A percentile compares a stretch with the other conserved stretches of the same genome.
Evolutionary conservation across 2,329 filamentous ascomycete species (phyloP).

Genomic region (Teratosphaeria zuluensis): DNA sequence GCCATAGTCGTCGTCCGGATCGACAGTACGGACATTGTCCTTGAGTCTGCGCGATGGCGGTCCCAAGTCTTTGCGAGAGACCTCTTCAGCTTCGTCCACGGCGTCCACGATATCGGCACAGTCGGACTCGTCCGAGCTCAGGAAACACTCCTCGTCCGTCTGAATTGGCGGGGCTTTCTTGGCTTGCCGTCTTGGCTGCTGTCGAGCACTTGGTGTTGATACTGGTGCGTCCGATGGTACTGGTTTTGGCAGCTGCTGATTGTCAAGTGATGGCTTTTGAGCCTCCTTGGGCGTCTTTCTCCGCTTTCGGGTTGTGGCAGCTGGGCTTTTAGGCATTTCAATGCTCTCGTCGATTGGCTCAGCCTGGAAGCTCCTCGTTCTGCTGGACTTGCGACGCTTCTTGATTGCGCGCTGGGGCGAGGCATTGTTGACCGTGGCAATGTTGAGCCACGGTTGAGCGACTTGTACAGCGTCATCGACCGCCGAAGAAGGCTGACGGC

Average conservation of each 20-base stretch:
- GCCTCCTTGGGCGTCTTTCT: neutral
- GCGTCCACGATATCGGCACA: slow-evolving; percentile 8
- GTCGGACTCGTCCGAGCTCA: slow-evolving; percentile 2
- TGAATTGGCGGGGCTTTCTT: neutral
- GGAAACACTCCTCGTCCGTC: slow-evolving; percentile 9
- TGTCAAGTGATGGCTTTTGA: neutral
- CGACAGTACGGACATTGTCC: slow-evolving; percentile 21
- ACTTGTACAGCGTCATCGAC: neutral
- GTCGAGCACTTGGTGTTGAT: neutral
- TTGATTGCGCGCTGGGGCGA: neutral
- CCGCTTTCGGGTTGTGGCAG: neutral
- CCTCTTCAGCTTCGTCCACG: slow-evolving; percentile 6
- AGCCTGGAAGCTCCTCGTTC: neutral
- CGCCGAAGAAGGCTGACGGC: neutral
- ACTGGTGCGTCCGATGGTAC: neutral
- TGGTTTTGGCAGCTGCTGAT: slow-evolving; percentile 3
- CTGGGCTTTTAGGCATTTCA: neutral
- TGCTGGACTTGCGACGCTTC: neutral
- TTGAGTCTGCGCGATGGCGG: slow-evolving; percentile 15
- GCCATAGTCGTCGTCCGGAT: slow-evolving; percentile 22
- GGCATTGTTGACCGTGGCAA: neutral
- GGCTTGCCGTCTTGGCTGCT: neutral
- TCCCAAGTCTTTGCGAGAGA: slow-evolving; percentile 3
- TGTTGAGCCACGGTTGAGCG: neutral
- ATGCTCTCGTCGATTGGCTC: neutral